Evolutionary conservation across 768 basidiomycete genomes (phyloP).

Genomic region (Tylopilus rubrobrunneus): DNA sequence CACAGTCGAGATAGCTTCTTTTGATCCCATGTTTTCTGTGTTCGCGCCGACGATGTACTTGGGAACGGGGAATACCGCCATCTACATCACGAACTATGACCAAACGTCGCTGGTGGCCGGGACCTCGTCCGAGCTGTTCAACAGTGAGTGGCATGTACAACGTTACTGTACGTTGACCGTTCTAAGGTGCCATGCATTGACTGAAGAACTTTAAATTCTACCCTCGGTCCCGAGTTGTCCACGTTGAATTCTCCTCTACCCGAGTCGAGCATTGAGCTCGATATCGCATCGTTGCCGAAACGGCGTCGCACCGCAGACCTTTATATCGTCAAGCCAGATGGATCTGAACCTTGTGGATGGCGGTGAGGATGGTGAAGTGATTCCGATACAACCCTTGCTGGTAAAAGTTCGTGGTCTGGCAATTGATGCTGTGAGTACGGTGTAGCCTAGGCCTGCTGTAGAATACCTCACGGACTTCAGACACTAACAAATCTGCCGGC

Average conservation of each 20-base stretch:
- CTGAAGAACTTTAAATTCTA: constrained; percentile 5
- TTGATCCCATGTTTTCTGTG: constrained; percentile 41
- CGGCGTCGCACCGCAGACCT: constrained; percentile 32
- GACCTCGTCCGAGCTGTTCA: constrained; percentile 38
- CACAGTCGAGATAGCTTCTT: constrained; percentile 40
- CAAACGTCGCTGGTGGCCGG: constrained; percentile 36
- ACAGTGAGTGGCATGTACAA: constrained; percentile 15
- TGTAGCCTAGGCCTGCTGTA: not conserved
- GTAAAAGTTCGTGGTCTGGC: constrained; percentile 43
- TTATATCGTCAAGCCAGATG: constrained; percentile 31
- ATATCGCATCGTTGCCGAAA: constrained; percentile 35
- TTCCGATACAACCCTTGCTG: constrained; percentile 49
- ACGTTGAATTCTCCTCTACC: constrained; percentile 21
- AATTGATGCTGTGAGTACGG: constrained; percentile 37
- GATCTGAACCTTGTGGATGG: constrained; percentile 38
- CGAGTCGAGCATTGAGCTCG: constrained; percentile 25
- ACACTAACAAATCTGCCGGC: constrained; percentile 18
- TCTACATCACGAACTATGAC: constrained; percentile 36
- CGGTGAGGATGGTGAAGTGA: constrained; percentile 40
- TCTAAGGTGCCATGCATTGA: not conserved
- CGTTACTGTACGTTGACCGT: constrained; percentile 19
- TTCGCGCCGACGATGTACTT: constrained; percentile 44
- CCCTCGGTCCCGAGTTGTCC: constrained; percentile 10
- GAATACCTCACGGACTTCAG: constrained; percentile 6
- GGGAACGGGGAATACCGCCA: constrained; percentile 34